Evolutionary conservation across 164 flowering plant genomes (phyloP).

Genomic region (Euptelea pleiosperma): DNA sequence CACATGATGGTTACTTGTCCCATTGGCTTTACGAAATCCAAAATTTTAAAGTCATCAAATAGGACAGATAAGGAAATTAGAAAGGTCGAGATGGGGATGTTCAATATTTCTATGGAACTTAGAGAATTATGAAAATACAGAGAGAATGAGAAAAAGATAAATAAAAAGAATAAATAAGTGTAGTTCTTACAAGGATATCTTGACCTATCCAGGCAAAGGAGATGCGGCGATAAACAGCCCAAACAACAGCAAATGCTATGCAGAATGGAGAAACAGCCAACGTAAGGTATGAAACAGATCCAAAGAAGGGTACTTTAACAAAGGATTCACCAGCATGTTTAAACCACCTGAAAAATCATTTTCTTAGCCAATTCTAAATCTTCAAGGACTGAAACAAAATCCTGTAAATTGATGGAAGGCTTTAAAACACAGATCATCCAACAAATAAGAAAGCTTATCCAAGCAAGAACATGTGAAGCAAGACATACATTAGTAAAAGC

Average conservation of each 20-base stretch:
- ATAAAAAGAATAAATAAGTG: slow-evolving; percentile 7
- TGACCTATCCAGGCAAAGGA: slow-evolving; percentile 98
- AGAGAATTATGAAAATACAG: too few species aligned
- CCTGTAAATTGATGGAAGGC: background rate
- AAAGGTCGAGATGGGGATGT: too few species aligned
- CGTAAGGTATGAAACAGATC: slow-evolving; percentile 88
- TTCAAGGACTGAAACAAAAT: slow-evolving; percentile 3
- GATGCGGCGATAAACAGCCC: slow-evolving; percentile 79
- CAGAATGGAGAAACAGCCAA: slow-evolving; percentile 91
- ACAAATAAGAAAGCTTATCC: too few species aligned
- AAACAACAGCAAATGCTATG: slow-evolving; percentile 77
- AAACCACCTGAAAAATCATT: slow-evolving; percentile 68
- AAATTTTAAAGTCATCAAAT: too few species aligned
- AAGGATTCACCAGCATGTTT: slow-evolving; percentile 64
- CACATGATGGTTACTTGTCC: too few species aligned
- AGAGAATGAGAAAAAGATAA: too few species aligned
- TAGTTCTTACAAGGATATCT: slow-evolving; percentile 84
- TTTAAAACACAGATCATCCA: too few species aligned
- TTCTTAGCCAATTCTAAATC: slow-evolving; percentile 3
- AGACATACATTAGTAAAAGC: too few species aligned
- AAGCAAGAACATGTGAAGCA: too few species aligned
- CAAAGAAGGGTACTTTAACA: slow-evolving; percentile 79
- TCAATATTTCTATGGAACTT: too few species aligned
- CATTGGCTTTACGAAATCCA: too few species aligned
- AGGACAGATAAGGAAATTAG: too few species aligned